These are phyloP conservation scores for Cystobasidium tubakii DNA, from an alignment of 768 basidiomycete genomes.

Conservation along the genomic window DNA sequence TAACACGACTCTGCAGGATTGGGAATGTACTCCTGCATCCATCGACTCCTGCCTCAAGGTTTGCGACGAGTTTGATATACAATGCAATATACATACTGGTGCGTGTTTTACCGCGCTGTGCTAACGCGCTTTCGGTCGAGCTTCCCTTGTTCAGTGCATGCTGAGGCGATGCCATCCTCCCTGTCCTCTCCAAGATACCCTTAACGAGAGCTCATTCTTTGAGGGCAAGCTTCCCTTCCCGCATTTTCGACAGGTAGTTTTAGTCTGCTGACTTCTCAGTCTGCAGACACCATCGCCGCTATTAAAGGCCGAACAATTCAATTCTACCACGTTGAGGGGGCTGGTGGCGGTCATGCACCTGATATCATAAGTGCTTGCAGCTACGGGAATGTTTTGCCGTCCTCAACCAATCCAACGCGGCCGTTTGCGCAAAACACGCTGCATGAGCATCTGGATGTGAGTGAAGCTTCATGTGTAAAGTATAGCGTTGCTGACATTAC, in stretches of 20 bases:
- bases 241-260: background rate
- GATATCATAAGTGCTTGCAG: slow-evolving; percentile 98
- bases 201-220: slow-evolving; percentile 59
- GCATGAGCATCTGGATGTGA: slow-evolving; percentile 91
- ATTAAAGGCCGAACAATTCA: slow-evolving; percentile 89
- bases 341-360: slow-evolving; percentile 91
- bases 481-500: background rate
- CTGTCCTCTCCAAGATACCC: slow-evolving; percentile 17
- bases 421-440: slow-evolving; percentile 86
- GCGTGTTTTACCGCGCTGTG: slow-evolving; percentile 51
- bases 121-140: no score
- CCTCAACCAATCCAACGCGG: slow-evolving; percentile 93
- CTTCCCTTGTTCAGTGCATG: no score
- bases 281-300: slow-evolving; percentile 73
- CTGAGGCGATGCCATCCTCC: no score
- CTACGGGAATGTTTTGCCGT: slow-evolving; percentile 79
- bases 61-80: slow-evolving; percentile 84
- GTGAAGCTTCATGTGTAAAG: slow-evolving; percentile 44
- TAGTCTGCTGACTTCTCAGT: slow-evolving; percentile 29
- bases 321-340: slow-evolving; percentile 94
- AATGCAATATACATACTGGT: slow-evolving; percentile 93
- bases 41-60: slow-evolving; percentile 73
- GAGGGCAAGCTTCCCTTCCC: slow-evolving; percentile 60
- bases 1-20: slow-evolving; percentile 18
- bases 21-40: slow-evolving; percentile 56